Evolutionary conservation across 2,329 filamentous ascomycete species (phyloP).

Genomic region (Fusarium annulatum): DNA sequence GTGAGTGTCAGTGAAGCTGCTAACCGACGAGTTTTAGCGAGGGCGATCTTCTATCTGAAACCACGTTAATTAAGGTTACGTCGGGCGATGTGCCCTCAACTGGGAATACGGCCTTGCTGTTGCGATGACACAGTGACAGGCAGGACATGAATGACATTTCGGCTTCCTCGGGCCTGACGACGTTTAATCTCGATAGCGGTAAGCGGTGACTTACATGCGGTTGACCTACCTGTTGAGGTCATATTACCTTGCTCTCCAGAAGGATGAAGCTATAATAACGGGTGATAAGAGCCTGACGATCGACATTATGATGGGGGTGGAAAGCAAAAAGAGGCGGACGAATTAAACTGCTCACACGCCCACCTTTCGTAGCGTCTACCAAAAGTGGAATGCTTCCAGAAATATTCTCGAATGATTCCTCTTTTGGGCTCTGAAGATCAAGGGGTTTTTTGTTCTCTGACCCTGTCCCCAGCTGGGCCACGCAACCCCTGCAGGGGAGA

Average conservation of each 20-base stretch:
- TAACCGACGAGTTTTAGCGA: slow-evolving; percentile 17
- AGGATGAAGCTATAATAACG: slow-evolving; percentile 10
- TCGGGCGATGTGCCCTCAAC: slow-evolving; percentile 16
- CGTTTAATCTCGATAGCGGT: background rate
- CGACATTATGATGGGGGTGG: slow-evolving; percentile 9
- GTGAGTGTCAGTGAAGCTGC: slow-evolving; percentile 8
- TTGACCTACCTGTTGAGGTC: background rate
- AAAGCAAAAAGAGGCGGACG: background rate
- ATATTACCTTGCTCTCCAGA: background rate
- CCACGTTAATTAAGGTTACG: slow-evolving; percentile 28
- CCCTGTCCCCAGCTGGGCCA: background rate
- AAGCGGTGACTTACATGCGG: background rate
- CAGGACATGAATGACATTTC: background rate
- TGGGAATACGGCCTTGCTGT: slow-evolving; percentile 2
- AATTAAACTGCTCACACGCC: slow-evolving; percentile 22
- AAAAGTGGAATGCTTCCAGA: slow-evolving; percentile 36
- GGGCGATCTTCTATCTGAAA: slow-evolving; percentile 36
- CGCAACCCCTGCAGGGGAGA: slow-evolving; percentile 26
- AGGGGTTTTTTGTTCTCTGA: slow-evolving; percentile 13
- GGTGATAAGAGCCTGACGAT: slow-evolving; percentile 17
- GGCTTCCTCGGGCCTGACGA: background rate
- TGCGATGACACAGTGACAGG: background rate
- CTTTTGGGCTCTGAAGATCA: slow-evolving; percentile 5
- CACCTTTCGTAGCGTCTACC: slow-evolving; percentile 14
- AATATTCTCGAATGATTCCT: slow-evolving; percentile 42